phyloP scores from a whole-genome alignment of 139 green algal genomes.

The Protoeuglena noctilucae region DNA sequence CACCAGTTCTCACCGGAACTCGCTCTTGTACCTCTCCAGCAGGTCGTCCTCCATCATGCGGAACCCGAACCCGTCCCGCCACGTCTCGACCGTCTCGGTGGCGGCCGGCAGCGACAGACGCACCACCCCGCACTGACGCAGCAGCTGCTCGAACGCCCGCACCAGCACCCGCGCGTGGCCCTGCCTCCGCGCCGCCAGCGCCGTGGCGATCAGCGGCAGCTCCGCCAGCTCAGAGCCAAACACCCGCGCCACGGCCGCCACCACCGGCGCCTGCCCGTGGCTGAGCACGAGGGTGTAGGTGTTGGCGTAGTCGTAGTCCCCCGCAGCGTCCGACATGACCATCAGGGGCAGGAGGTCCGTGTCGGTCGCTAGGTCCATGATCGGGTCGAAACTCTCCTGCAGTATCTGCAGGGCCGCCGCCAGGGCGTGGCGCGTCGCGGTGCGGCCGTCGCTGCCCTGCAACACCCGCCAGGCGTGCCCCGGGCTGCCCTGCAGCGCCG shows the following conservation, averaged over 20 bases:
- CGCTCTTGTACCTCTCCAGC: constrained; percentile 24
- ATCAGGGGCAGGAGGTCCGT: constrained; percentile 73
- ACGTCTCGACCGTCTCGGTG: constrained; percentile 29
- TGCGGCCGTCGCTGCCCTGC: constrained; percentile 21
- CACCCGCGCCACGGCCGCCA: constrained; percentile 49
- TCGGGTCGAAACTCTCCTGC: constrained; percentile 68
- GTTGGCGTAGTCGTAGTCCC: constrained; percentile 69
- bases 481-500: constrained; percentile 8
- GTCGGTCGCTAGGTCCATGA: constrained; percentile 53
- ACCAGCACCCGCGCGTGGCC: constrained; percentile 56
- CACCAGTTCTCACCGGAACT: no score
- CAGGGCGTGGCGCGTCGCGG: constrained; percentile 10
- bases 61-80: constrained; percentile 38
- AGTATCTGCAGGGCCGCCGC: constrained; percentile 15
- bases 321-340: constrained; percentile 36
- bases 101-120: constrained; percentile 23
- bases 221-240: constrained; percentile 66
- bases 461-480: constrained; percentile 26
- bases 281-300: constrained; percentile 65
- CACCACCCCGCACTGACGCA: constrained; percentile 19
- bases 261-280: constrained; percentile 45
- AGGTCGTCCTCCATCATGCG: constrained; percentile 26
- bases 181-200: constrained; percentile 38
- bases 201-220: constrained; percentile 76
- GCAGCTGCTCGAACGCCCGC: constrained; percentile 22